Evolutionary conservation across 768 basidiomycete genomes (phyloP), one percentile per base, ranked within the genome.

Genomic region (Leccinum barrowsii): DNA sequence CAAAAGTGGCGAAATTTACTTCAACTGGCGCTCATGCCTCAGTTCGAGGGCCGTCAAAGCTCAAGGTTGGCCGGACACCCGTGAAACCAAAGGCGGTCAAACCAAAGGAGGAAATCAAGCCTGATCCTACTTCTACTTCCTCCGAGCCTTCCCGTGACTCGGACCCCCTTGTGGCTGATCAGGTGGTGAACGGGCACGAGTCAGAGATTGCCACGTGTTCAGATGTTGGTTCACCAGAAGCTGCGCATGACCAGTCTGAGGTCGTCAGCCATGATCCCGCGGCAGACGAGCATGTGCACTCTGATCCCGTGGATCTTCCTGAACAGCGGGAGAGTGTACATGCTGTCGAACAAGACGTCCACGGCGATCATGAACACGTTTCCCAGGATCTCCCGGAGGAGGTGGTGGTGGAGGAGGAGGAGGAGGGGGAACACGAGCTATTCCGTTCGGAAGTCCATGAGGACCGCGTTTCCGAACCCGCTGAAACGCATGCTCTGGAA

Each of bases 31-130:
- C 69, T 54, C 68, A 73, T 44, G 24, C 17, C 10, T 54, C 70
- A 7, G 54, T 73, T 32, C 72, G 74, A 47, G 74, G 67, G 7
- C 59, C 63, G 5, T 64, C 74, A 7, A 73, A 66, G 63, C 44
- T 65, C 42, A 71, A 62, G 42, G 72, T 54, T 63, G 70, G 44
- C 50, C 70, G 49, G 26, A 65, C 49, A 60, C 65, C 70, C 52
- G 51, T 66, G 35, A 73, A 68, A 24, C 65, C 65, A 8, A 68
- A 65, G 48, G 70, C 58, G 35, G 55, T 53, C 7, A 61, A 64
- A 50, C 55, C 58, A 46, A 68, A 65, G 59, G 67, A 64, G 34
- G 63, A 37, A 35, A 59, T 54, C 34, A 59, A 52, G 40, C 50
- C 59, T 52, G 58, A 37, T 34, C 64, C 69, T n/a, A 60, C 61